These are phyloP conservation scores for Candida sp. DNA, from an alignment of 1,139 yeast species.

Conservation along the genomic window DNA sequence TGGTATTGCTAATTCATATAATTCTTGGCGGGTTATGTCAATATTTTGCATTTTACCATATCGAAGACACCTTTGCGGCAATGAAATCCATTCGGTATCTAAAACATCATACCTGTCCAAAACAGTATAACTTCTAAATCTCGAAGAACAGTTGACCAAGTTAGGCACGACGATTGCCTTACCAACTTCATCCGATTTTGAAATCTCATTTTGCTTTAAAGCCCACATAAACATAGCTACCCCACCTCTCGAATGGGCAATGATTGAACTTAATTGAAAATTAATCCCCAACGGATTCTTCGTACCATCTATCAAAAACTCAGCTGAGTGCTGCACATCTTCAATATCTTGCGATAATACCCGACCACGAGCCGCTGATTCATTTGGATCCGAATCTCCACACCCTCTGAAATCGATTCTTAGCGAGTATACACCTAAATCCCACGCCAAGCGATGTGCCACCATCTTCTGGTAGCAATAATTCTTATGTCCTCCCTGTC, in stretches of 20 bases:
- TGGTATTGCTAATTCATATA: constrained; percentile 49
- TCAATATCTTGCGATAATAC: constrained; percentile 59
- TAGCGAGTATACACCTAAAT: constrained; percentile 59
- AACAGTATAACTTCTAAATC: constrained; percentile 44
- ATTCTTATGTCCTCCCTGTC: constrained; percentile 81
- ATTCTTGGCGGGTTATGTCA: constrained; percentile 50
- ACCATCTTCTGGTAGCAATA: constrained; percentile 68
- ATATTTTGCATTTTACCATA: constrained; percentile 44
- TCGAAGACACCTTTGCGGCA: constrained; percentile 38
- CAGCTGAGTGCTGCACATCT: constrained; percentile 58
- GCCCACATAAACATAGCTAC: constrained; percentile 81
- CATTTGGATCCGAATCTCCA: constrained; percentile 68
- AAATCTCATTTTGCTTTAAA: constrained; percentile 33
- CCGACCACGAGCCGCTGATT: constrained; percentile 46
- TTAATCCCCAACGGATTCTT: constrained; percentile 33
- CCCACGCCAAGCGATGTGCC: constrained; percentile 58
- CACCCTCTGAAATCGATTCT: constrained; percentile 86
- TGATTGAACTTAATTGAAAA: constrained; percentile 50
- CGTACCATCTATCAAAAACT: constrained; percentile 35
- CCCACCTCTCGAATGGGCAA: constrained; percentile 81
- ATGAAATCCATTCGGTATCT: constrained; percentile 10
- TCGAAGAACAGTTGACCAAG: constrained; percentile 68
- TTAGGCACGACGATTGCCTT: constrained; percentile 50
- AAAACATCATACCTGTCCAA: constrained; percentile 28
- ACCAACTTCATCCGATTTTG: constrained; percentile 17